A percentile compares a stretch with the other conserved stretches of the same genome.
Evolutionary conservation across 495 filamentous ascomycete genomes (phyloP).

Genomic region (Elasticomyces elasticus): DNA sequence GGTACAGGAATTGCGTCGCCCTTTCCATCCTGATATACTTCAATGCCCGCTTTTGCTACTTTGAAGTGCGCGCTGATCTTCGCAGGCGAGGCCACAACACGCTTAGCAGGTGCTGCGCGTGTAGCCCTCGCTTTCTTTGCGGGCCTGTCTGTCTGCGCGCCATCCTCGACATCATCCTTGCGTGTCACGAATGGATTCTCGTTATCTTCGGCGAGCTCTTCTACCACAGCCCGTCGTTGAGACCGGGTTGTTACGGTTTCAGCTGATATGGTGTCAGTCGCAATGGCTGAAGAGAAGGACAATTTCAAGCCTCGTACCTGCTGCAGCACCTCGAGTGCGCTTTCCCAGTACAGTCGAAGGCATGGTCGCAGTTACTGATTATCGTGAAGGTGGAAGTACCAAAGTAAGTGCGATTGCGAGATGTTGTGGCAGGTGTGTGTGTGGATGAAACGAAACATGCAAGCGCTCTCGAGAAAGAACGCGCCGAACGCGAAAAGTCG

Average conservation of each 20-base stretch:
- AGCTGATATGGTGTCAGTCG: not conserved
- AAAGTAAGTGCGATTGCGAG: not conserved
- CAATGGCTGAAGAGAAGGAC: not conserved
- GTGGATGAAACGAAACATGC: not conserved
- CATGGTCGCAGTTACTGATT: slow-evolving; percentile 13
- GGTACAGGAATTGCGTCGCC: slow-evolving; percentile 34
- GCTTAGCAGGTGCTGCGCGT: slow-evolving; percentile 14
- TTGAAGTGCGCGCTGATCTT: slow-evolving; percentile 29
- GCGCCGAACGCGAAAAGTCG: not conserved
- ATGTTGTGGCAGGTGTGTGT: slow-evolving; percentile 1
- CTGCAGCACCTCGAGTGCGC: slow-evolving; percentile 15
- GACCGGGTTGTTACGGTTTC: slow-evolving; percentile 34
- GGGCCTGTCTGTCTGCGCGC: slow-evolving; percentile 29
- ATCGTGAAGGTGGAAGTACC: not conserved
- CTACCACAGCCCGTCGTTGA: slow-evolving; percentile 50
- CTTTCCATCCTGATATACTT: slow-evolving; percentile 21
- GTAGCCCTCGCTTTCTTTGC: not conserved
- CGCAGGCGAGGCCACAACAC: slow-evolving; percentile 24
- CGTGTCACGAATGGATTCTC: slow-evolving; percentile 38
- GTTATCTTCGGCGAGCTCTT: slow-evolving; percentile 43
- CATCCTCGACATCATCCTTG: slow-evolving; percentile 19
- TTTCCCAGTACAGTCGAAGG: slow-evolving; percentile 19
- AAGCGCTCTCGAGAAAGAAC: not conserved
- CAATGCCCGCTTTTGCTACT: slow-evolving; percentile 16
- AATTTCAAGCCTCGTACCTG: slow-evolving; percentile 9